A percentile compares a stretch with the other conserved stretches of the same genome.
Conservation (phyloP, 2,329 filamentous ascomycete genomes). For the Pseudogymnoascus sp. region DNA sequence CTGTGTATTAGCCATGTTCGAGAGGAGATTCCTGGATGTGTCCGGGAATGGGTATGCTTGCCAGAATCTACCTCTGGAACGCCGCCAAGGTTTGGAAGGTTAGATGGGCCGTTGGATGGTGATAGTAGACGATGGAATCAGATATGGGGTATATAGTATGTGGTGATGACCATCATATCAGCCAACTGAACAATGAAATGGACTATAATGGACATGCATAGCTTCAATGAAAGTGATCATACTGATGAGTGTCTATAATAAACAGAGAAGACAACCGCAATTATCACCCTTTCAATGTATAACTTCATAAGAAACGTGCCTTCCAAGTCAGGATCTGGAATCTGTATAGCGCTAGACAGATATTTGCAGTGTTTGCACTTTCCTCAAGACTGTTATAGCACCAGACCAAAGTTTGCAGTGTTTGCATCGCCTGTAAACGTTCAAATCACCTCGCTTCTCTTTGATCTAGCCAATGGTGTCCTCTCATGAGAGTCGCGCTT, state of each 20-base stretch:
- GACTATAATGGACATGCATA: too few relatives aligned
- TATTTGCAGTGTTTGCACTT: not conserved
- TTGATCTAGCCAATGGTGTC: not conserved
- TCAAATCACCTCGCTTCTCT: not conserved
- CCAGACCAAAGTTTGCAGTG: not conserved
- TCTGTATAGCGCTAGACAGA: not conserved
- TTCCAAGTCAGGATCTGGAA: not conserved
- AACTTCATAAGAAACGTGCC: not conserved
- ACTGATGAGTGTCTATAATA: not conserved
- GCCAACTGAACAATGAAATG: not conserved
- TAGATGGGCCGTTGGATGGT: constrained; percentile 52
- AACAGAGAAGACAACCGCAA: not conserved
- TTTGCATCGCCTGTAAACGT: not conserved
- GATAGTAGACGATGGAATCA: constrained; percentile 52
- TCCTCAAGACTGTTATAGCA: not conserved
- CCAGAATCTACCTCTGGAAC: constrained; percentile 61
- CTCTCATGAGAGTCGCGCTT: constrained; percentile 1
- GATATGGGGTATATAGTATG: constrained; percentile 47
- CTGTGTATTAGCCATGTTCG: constrained; percentile 87
- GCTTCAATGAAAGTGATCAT: not conserved
- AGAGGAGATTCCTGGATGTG: constrained; percentile 79
- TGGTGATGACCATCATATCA: not conserved
- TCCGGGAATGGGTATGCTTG: constrained; percentile 78
- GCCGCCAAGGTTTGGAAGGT: constrained; percentile 54
- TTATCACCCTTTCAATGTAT: not conserved